phyloP scores from a whole-genome alignment of 352 stramenopile genomes.

The Pythium aquatile region DNA sequence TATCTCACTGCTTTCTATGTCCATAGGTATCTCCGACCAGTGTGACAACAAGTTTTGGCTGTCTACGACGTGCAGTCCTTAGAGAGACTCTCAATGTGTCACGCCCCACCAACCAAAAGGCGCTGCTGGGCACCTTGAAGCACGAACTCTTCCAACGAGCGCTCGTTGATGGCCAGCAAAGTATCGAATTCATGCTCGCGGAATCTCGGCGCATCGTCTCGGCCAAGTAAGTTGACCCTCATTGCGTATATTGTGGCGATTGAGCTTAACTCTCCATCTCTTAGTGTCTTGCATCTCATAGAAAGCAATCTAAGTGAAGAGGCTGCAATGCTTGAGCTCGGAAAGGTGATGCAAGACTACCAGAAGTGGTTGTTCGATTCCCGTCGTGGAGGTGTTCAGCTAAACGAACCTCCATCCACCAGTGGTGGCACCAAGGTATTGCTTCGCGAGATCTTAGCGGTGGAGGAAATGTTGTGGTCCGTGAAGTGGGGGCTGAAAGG shows the following conservation, averaged over 20 bases:
- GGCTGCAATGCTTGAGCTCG: slow-evolving; percentile 50
- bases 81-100: slow-evolving; percentile 63
- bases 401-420: slow-evolving; percentile 37
- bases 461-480: slow-evolving; percentile 86
- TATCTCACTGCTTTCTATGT: neutral
- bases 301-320: slow-evolving; percentile 67
- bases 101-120: slow-evolving; percentile 53
- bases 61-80: slow-evolving; percentile 66
- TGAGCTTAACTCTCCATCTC: neutral
- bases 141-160: slow-evolving; percentile 79
- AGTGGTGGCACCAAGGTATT: slow-evolving; percentile 29
- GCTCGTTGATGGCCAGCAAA: slow-evolving; percentile 38
- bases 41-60: slow-evolving; percentile 75
- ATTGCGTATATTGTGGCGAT: slow-evolving; percentile 4
- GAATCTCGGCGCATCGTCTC: slow-evolving; percentile 53
- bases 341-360: slow-evolving; percentile 56
- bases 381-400: slow-evolving; percentile 24
- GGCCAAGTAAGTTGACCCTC: slow-evolving; percentile 60
- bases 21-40: slow-evolving; percentile 74
- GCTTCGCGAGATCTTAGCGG: slow-evolving; percentile 54
- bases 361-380: slow-evolving; percentile 44
- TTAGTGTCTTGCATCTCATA: slow-evolving; percentile 64
- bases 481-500: slow-evolving; percentile 84
- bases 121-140: slow-evolving; percentile 76
- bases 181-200: slow-evolving; percentile 32